phyloP scores from a whole-genome alignment of 2,329 filamentous ascomycete species.

The Colletotrichum sp. region DNA sequence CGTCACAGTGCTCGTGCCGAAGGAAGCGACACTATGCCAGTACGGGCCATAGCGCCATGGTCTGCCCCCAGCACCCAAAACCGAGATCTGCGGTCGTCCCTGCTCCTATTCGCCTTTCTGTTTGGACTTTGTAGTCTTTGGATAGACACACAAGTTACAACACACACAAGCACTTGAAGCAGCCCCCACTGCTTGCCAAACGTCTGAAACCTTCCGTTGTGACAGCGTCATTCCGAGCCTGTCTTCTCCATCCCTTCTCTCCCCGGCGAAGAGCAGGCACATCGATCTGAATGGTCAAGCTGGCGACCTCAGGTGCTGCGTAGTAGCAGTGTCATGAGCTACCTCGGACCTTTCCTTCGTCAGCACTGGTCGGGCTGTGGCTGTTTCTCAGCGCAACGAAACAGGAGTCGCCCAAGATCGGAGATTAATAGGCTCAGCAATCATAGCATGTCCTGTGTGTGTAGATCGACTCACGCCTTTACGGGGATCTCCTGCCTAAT shows the following conservation, averaged over 20 bases:
- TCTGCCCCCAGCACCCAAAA: not conserved
- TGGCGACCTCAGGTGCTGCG: too few relatives aligned
- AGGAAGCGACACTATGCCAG: not conserved
- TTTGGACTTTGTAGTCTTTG: not conserved
- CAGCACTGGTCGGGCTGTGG: not conserved
- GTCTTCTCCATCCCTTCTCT: not conserved
- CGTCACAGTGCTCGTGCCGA: not conserved
- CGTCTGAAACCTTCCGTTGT: conserved; percentile 12
- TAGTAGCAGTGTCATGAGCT: not conserved
- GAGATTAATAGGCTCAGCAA: not conserved
- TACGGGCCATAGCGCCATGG: not conserved
- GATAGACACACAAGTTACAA: not conserved
- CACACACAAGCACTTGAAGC: not conserved
- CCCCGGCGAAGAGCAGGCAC: not conserved
- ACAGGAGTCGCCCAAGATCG: not conserved
- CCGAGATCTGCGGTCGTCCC: not conserved
- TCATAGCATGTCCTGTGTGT: not conserved
- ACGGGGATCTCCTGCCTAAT: not conserved
- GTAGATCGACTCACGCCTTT: not conserved
- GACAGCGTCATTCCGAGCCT: not conserved
- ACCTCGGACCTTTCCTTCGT: not conserved
- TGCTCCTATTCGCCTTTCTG: not conserved
- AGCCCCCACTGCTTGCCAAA: conserved; percentile 13
- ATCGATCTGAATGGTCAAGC: not conserved
- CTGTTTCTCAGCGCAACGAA: not conserved